Base-by-base conservation (phyloP, 805 yeast species). In the Hyphopichia homilentoma region DNA sequence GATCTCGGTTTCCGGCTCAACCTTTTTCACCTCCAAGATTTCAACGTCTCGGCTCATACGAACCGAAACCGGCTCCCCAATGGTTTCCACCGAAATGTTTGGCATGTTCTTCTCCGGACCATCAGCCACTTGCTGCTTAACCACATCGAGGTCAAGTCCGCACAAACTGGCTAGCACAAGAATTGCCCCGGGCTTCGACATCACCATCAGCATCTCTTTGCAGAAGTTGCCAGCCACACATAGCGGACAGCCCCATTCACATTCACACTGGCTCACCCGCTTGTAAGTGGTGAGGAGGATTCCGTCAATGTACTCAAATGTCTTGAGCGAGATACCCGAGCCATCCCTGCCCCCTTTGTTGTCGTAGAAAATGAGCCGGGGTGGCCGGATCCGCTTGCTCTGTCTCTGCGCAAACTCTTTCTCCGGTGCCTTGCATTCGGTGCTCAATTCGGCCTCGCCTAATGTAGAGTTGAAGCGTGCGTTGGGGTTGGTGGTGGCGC, bases 401-500 rank as follows among this genome's bases (percentile, higher is more conserved):
- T 84, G 84, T 18, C 87, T 59, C 30, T 72, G 70, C 1, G 96
- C 85, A 67, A 90, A 85, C 52, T 93, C 99, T 48, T 93, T 93
- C 43, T 88, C 95, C 0, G 98, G 97, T 0, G 97, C 97, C 49
- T 93, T 93, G 57, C 99, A 93, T 56, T 93, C 99, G 0, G 97
- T 86, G 27, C 75, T 75, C 9, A 93, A 70, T 45, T 93, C 98
- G 2, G 66, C 44, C 25, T 60, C 65, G 0, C 65, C 67, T 2
- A 59, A 40, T 23, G 35, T 51, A 1, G 63, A 53, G 7, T 43
- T 41, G 32, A 51, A 59, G 19, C 55, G 44, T 7, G 50, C 57
- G 32, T 60, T 57, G 0, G 65, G 61, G 23, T 55, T 48, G 6
- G 65, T 53, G 43, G 79, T 83, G 4, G 75, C 71, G 1, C 86